Evolutionary conservation across 768 basidiomycete species (phyloP), one percentile per base, ranked within the genome.

Genomic region (Tricholoma matsutake): DNA sequence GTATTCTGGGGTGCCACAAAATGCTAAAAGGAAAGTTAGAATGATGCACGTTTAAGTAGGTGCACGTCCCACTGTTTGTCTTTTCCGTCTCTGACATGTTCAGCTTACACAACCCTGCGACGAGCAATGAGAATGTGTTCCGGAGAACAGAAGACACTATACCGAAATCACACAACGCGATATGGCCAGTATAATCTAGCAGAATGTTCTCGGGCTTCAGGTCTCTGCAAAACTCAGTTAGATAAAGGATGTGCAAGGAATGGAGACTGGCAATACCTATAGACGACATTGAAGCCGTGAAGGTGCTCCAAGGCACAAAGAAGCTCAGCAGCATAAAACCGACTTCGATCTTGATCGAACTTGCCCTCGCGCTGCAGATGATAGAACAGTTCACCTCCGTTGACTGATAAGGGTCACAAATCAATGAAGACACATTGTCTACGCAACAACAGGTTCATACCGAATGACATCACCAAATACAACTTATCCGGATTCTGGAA

Each of bases 41-140:
- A 31, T 3, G 52, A 8, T 32, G 57, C 43, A 52, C 20, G 29
- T 45, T 49, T 22, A 58, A 37, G 13, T 54, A n/a, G 35, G 29
- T 25, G 31, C 59, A 20, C 32, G n/a, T 58, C 86, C 65, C 68
- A 93, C 92, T 98, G 76, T 98, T 98, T 16, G 96, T 98, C 72
- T 96, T 96, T 72, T 98, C 96, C 1, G 89, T 88, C 73, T 97
- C 94, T 0, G 93, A 91, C 96, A 99, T 98, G 76, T 98, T 98
- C 31, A 95, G 78, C 72, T 95, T 94, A 75, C 93, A 96, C 25
- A 95, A 82, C n/a, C 91, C 86, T 87, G 58, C 22, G 43, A 59
- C 65, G 56, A 53, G 10, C 4, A 18, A 63, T 51, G 35, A 58
- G 57, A 54, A 9, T 61, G 11, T 53, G 37, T 11, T n/a, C 18